Percentiles rank a stretch among this genome's conserved stretches.
Conservation (phyloP, 179 eudicot genomes). For the Spergularia azorica region DNA sequence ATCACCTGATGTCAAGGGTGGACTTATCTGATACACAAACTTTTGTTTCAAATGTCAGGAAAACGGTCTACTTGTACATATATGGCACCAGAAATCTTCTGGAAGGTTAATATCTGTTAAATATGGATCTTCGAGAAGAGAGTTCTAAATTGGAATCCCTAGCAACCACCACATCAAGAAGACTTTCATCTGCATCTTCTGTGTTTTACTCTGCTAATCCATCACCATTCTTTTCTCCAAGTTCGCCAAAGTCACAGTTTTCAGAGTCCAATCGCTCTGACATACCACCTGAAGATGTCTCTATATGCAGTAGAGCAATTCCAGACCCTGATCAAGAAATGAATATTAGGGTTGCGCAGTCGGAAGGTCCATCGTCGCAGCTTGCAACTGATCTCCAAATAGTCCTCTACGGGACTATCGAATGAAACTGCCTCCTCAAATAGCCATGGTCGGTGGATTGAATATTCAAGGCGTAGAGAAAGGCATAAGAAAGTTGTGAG, state of each 20-base stretch:
- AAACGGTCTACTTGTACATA: conserved; percentile 37
- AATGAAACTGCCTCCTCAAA: conserved; percentile 46
- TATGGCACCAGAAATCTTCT: conserved; percentile 33
- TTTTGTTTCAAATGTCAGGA: conserved; percentile 34
- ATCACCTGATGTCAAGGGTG: neutral
- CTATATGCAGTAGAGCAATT: conserved; percentile 14
- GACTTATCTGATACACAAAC: conserved; percentile 2
- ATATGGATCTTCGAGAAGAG: conserved; percentile 83
- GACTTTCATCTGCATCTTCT: conserved; percentile 91
- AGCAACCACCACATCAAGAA: conserved; percentile 52
- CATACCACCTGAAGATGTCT: conserved; percentile 32
- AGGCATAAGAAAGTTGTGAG: conserved; percentile 53
- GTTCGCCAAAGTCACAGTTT: conserved; percentile 57
- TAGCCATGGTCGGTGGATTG: conserved; percentile 44
- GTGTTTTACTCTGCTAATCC: conserved; percentile 88
- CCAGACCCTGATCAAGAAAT: conserved; percentile 36
- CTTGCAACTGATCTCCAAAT: conserved; percentile 50
- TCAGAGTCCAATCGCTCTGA: conserved; percentile 45
- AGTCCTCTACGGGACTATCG: conserved; percentile 58
- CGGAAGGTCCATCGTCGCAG: conserved; percentile 38
- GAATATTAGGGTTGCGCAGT: conserved; percentile 32
- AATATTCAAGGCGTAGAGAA: conserved; percentile 50
- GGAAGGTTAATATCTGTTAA: conserved; percentile 29
- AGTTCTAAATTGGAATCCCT: conserved; percentile 68
- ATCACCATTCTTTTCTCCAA: conserved; percentile 91